Conservation (phyloP, 2,329 filamentous ascomycete species). For the Thermothelomyces thermophilus region DNA sequence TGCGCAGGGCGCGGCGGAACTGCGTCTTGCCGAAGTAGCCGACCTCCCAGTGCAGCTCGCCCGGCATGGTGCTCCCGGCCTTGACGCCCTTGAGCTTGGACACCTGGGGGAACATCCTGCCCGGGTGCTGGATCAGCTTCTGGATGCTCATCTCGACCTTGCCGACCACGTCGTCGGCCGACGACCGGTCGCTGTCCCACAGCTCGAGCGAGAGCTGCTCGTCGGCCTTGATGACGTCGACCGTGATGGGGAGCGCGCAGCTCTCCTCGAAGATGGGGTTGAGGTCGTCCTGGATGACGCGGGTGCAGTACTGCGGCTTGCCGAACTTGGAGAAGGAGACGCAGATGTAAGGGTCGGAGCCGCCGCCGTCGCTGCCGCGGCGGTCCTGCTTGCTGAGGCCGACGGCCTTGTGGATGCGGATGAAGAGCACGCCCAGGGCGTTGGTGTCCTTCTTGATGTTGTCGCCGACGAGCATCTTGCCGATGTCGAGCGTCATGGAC, state of each 20-base stretch:
- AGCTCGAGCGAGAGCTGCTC: slow-evolving; percentile 90
- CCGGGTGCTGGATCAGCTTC: slow-evolving; percentile 89
- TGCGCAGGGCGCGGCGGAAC: slow-evolving; percentile 76
- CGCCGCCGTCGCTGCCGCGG: slow-evolving; percentile 75
- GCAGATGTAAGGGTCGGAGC: slow-evolving; percentile 93
- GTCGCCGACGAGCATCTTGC: slow-evolving; percentile 85
- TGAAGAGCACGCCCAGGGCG: slow-evolving; percentile 83
- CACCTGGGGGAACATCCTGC: slow-evolving; percentile 84
- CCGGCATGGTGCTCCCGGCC: slow-evolving; percentile 81
- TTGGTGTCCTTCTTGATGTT: slow-evolving; percentile 84
- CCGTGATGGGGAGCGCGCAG: slow-evolving; percentile 75
- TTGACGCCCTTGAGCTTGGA: slow-evolving; percentile 80
- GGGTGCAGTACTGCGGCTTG: slow-evolving; percentile 95
- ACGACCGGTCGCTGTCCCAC: slow-evolving; percentile 91
- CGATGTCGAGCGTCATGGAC: slow-evolving; percentile 84
- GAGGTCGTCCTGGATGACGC: slow-evolving; percentile 89
- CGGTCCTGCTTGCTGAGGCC: slow-evolving; percentile 87
- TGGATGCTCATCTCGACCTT: slow-evolving; percentile 92
- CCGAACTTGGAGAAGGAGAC: slow-evolving; percentile 92
- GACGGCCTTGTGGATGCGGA: slow-evolving; percentile 81
- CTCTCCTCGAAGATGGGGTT: slow-evolving; percentile 92
- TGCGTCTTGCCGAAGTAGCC: slow-evolving; percentile 90
- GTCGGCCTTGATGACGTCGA: slow-evolving; percentile 85
- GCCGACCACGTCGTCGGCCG: slow-evolving; percentile 89
- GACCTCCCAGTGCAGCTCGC: slow-evolving; percentile 91